Percentiles rank a stretch among this genome's conserved stretches.
Evolutionary conservation across 352 stramenopile species (phyloP).

Genomic region (Phytophthora crassamura): DNA sequence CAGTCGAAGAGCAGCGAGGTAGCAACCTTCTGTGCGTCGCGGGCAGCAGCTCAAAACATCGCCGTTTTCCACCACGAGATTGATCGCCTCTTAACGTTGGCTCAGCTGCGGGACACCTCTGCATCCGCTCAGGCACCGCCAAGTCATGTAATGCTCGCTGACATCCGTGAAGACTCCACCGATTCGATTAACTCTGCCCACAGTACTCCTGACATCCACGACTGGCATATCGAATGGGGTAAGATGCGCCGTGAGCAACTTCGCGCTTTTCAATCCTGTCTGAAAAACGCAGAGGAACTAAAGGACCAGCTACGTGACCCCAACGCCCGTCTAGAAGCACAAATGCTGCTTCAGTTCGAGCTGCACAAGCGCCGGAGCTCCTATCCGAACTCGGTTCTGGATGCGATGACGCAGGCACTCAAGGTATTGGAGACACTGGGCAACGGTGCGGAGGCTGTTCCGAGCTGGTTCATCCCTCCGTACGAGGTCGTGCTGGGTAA

Average conservation of each 20-base stretch:
- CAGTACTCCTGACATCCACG: conserved; percentile 19
- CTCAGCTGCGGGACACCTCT: conserved; percentile 12
- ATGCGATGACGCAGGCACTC: conserved; percentile 21
- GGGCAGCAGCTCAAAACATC: conserved; percentile 24
- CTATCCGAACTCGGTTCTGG: conserved; percentile 31
- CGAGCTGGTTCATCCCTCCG: conserved; percentile 40
- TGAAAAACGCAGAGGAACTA: conserved; percentile 16
- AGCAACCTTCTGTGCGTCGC: conserved; percentile 29
- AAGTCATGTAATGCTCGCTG: conserved; percentile 19
- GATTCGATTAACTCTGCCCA: conserved; percentile 10
- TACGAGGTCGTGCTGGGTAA: conserved; percentile 33
- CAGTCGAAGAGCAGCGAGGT: conserved; percentile 21
- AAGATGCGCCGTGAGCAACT: conserved; percentile 31
- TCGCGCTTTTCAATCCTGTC: conserved; percentile 26
- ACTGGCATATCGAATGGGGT: conserved; percentile 31
- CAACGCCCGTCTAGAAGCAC: conserved; percentile 20
- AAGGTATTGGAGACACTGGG: conserved; percentile 16
- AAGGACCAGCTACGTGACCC: conserved; percentile 20
- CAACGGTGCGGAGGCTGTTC: conserved; percentile 16
- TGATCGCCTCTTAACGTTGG: conserved; percentile 28
- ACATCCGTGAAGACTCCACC: conserved; percentile 22
- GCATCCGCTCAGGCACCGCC: background rate
- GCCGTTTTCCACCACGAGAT: conserved; percentile 37
- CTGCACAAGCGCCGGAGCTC: conserved; percentile 30
- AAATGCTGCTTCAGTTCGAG: conserved; percentile 39